Conservation (phyloP, 768 basidiomycete genomes). For the Pleurotus sapidus region DNA sequence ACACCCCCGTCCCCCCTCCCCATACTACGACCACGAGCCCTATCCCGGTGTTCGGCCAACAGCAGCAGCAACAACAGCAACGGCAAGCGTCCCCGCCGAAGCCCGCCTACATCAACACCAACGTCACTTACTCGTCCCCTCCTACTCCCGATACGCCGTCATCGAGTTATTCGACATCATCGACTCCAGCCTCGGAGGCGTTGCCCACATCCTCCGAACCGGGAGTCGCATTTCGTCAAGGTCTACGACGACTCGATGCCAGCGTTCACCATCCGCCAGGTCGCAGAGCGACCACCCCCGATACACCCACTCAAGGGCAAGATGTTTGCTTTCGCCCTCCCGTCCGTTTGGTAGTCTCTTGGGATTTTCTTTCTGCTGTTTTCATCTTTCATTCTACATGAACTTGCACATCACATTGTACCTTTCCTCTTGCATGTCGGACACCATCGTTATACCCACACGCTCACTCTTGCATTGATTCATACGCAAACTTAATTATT, state of each 20-base stretch:
- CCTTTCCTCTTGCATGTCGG: neutral
- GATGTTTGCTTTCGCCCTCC: slow-evolving; percentile 64
- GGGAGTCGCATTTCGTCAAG: slow-evolving; percentile 47
- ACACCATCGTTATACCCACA: neutral
- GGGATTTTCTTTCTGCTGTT: slow-evolving; percentile 16
- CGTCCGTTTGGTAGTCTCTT: slow-evolving; percentile 54
- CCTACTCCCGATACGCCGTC: slow-evolving; percentile 54
- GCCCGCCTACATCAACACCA: slow-evolving; percentile 22
- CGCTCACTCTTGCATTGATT: neutral
- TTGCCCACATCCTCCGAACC: slow-evolving; percentile 56
- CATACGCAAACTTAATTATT: neutral
- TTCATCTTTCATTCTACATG: slow-evolving; percentile 15
- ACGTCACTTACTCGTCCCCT: slow-evolving; percentile 23
- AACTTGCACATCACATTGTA: slow-evolving; percentile 7
- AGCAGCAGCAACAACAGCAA: slow-evolving; percentile 5
- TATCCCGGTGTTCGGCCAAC: slow-evolving; percentile 43
- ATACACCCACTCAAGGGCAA: slow-evolving; percentile 51
- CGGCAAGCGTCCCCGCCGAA: slow-evolving; percentile 30
- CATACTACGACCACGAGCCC: slow-evolving; percentile 41
- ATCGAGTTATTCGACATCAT: slow-evolving; percentile 42
- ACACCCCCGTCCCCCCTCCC: slow-evolving; percentile 40
- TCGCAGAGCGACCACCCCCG: slow-evolving; percentile 23
- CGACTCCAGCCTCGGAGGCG: slow-evolving; percentile 60
- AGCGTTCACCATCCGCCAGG: slow-evolving; percentile 27
- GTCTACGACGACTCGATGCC: slow-evolving; percentile 39